Percentiles rank a stretch among this genome's conserved stretches.
Conservation (phyloP, 805 yeast species). For the Ogataea chonburiensis region DNA sequence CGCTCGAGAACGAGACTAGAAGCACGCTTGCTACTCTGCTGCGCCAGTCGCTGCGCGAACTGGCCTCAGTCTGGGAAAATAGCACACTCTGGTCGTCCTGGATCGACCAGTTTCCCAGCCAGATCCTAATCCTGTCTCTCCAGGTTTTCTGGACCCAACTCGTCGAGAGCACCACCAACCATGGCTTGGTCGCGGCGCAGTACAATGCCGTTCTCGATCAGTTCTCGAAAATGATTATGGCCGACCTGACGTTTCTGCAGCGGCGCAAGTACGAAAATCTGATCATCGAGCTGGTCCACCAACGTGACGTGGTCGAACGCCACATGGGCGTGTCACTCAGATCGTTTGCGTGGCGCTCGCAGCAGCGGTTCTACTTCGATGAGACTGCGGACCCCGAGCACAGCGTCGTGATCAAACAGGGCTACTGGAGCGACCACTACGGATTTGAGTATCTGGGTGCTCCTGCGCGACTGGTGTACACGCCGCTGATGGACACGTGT, state of each 20-base stretch:
- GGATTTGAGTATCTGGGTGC: conserved; percentile 84
- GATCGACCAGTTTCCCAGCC: conserved; percentile 49
- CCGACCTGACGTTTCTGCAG: conserved; percentile 27
- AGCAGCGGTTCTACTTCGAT: conserved; percentile 49
- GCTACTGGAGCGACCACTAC: conserved; percentile 51
- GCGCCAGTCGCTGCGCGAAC: conserved; percentile 32
- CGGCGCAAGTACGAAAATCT: conserved; percentile 55
- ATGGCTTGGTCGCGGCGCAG: conserved; percentile 17
- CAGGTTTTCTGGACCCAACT: conserved; percentile 57
- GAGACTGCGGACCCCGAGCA: conserved; percentile 21
- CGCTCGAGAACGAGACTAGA: conserved; percentile 55
- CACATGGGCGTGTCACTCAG: conserved; percentile 1
- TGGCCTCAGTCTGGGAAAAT: conserved; percentile 15
- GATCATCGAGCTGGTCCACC: conserved; percentile 68
- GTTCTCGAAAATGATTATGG: conserved; percentile 35
- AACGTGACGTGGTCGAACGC: conserved; percentile 38
- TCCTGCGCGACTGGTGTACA: conserved; percentile 69
- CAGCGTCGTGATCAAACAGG: conserved; percentile 48
- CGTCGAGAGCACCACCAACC: conserved; percentile 32
- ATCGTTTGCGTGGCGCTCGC: conserved; percentile 47
- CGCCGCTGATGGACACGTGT: conserved; percentile 66
- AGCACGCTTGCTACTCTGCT: conserved; percentile 43
- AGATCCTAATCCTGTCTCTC: conserved; percentile 50
- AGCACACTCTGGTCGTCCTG: conserved; percentile 30
- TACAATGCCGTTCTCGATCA: conserved; percentile 7